Base-by-base conservation (phyloP, 805 yeast genomes). In the Yarrowia sp. region DNA sequence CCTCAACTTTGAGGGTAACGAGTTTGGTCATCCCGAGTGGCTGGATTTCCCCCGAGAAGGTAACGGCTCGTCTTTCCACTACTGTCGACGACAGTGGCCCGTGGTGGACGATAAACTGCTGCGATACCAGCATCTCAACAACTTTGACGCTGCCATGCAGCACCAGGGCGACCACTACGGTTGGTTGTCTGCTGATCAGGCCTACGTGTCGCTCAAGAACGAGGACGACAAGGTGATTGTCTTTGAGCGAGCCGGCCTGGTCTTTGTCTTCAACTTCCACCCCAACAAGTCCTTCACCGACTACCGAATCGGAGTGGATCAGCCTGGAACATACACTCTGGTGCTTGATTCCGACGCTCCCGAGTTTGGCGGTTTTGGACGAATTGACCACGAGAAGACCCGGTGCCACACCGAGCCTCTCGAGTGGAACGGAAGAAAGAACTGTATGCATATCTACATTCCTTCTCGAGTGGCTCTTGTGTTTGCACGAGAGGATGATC, bases 21-120 rank as follows among this genome's bases (percentile, higher is more conserved):
- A 94, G 79, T 94, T 95, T 80, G 99, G 99, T 17, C 99, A 94
- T 74, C 99, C 98, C 3, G 99, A 94, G 77, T 94, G 99, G 99
- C 84, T 95, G 65, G 99, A 94, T 78, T 95, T 94, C 83, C 98
- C 99, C 14, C 87, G 97, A 74, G 88, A 71, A 36, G 97, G 97
- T 42, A 95, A 94, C 78, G 84, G 84, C 34, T 92, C 92, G 76
- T 88, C 95, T 19, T 94, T 90, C 79, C 95, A 91, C 79, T 94
- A 95, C 75, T 97, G 98, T 1, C 86, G 98, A 75, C 86, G 99
- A 74, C 99, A 94, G 78, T 95, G 93, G 83, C 92, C 92, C 74
- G 83, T 94, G 72, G 85, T 89, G 43, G 88, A 89, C 67, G 98
- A 95, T 76, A 85, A 88, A 34, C 79, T 91, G 70, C 81, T 95